These are phyloP conservation scores for Melastoma malabathricum DNA, from an alignment of 345 rosid species.

Conservation along the genomic window DNA sequence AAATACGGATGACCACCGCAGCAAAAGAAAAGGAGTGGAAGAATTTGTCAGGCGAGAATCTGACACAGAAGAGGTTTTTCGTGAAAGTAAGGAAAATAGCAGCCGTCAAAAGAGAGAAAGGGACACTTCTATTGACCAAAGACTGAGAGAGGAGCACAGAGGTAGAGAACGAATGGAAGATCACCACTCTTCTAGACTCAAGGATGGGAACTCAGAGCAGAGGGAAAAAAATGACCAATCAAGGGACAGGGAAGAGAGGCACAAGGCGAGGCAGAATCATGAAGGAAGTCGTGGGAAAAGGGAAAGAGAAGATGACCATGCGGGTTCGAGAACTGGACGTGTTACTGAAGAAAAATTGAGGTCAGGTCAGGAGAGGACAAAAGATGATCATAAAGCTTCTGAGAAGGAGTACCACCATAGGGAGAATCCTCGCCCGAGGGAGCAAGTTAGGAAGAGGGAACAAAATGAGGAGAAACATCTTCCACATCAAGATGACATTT, in stretches of 20 bases:
- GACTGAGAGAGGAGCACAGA: conserved; percentile 70
- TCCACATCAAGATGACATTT: conserved; percentile 43
- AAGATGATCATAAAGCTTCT: conserved; percentile 48
- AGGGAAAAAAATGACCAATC: conserved; percentile 68
- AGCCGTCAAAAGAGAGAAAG: conserved; percentile 68
- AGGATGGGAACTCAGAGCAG: conserved; percentile 51
- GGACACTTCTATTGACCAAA: conserved; percentile 52
- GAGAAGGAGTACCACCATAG: conserved; percentile 56
- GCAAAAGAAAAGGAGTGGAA: conserved; percentile 71
- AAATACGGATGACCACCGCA: conserved; percentile 40
- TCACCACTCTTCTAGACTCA: conserved; percentile 56
- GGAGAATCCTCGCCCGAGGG: conserved; percentile 47
- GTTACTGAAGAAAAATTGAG: conserved; percentile 62
- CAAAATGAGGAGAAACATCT: conserved; percentile 46
- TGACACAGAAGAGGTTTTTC: conserved; percentile 51
- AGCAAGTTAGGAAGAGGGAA: conserved; percentile 63
- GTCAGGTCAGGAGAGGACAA: conserved; percentile 37
- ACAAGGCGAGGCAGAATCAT: conserved; percentile 34
- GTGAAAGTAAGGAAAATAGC: conserved; percentile 45
- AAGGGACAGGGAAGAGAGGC: conserved; percentile 60
- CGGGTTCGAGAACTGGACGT: conserved; percentile 40
- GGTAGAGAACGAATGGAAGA: conserved; percentile 61
- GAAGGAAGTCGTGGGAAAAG: conserved; percentile 48
- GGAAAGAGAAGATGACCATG: conserved; percentile 61
- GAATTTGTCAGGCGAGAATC: conserved; percentile 47